Evolutionary conservation across 2,329 filamentous ascomycete genomes (phyloP), one percentile per base, ranked within the genome.

Genomic region (Clarireedia homoeocarpa): DNA sequence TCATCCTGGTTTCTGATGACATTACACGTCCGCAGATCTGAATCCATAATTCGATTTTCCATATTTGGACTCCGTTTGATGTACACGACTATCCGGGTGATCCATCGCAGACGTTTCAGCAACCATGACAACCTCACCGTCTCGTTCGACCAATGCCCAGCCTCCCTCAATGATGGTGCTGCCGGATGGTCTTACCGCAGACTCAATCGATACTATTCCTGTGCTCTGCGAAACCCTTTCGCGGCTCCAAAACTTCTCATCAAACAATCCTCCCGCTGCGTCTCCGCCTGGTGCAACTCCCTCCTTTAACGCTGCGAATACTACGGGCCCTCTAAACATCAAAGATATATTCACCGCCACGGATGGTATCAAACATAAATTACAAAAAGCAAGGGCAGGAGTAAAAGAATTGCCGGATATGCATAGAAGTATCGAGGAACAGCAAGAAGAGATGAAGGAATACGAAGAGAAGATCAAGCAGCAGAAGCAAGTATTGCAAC

Each of bases 151-250:
- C 49, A 55, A 59, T 26, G 61, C 73, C 65, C 72, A 48, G 68
- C 69, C 62, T 63, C 67, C 58, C 64, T 70, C 57, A 61, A 66
- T 57, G 63, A 62, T 57, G 59, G 66, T 63, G 26, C 63, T 67
- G 67, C 79, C 85, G 34, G 73, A 80, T 2, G 83, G 86, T 55
- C 86, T 94, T 60, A 81, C 88, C 50, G 88, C 91, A 27, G 86
- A 91, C 71, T 83, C 84, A 50, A 89, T 96, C 74, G 91, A 96
- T 75, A 83, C 90, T 63, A 81, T 95, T 53, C 89, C 91, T 26
- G 84, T 91, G 66, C 82, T 96, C 53, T 85, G 89, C 66, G 79
- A 84, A 58, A 82, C 95, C 63, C 83, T 96, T 59, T 77, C 83
- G 62, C 88, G 88, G 51, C 80, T 96, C 17, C 82, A 88, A 63